Conservation (phyloP, 768 basidiomycete genomes). For the Coprinopsis cinerea region DNA sequence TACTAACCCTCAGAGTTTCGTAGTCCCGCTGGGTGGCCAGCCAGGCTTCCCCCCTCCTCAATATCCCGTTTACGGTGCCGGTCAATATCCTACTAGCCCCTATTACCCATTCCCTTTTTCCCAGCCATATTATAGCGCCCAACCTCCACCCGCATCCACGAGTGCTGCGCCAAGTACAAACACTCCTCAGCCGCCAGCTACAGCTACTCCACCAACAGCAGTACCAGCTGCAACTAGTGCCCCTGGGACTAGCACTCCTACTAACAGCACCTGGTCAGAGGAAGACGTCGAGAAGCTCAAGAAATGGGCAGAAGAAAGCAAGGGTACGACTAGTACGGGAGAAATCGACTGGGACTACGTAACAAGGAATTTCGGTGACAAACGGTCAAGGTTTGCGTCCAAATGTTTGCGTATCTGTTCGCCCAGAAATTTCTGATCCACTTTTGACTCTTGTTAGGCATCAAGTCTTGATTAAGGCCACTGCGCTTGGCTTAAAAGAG, state of each 20-base stretch:
- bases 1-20: slow-evolving; percentile 67
- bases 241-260: slow-evolving; percentile 13
- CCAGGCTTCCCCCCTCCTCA: slow-evolving; percentile 39
- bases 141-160: slow-evolving; percentile 3
- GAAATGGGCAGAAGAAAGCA: slow-evolving; percentile 64
- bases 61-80: slow-evolving; percentile 36
- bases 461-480: slow-evolving; percentile 80
- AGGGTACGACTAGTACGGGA: slow-evolving; percentile 37
- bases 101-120: slow-evolving; percentile 53
- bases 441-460: slow-evolving; percentile 40
- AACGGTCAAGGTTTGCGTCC: slow-evolving; percentile 56
- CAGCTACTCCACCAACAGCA: slow-evolving; percentile 12
- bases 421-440: not conserved
- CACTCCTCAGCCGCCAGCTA: slow-evolving; percentile 14
- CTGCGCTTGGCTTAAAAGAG: slow-evolving; percentile 70
- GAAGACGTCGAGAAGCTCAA: slow-evolving; percentile 69
- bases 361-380: slow-evolving; percentile 65
- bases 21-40: slow-evolving; percentile 56
- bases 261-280: slow-evolving; percentile 56
- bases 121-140: not conserved
- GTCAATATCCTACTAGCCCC: slow-evolving; percentile 54
- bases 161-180: slow-evolving; percentile 4
- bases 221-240: slow-evolving; percentile 13
- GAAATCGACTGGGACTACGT: slow-evolving; percentile 82
- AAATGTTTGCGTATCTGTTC: not conserved